phyloP scores from a whole-genome alignment of 176 grass and related monocot genomes.

The Themeda triandra region DNA sequence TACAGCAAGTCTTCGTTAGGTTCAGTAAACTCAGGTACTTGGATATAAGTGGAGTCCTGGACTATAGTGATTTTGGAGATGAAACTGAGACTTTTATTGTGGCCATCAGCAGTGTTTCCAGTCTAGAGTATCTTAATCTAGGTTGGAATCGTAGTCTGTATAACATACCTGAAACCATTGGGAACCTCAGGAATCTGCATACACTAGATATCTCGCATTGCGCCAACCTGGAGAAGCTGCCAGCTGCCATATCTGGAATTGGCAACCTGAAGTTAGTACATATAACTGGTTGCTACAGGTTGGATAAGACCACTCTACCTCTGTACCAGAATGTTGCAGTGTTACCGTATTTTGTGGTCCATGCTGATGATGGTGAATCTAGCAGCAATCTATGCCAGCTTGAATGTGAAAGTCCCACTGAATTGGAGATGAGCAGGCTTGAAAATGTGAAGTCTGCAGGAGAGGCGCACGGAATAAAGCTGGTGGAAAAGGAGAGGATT shows the following conservation, averaged over 20 bases:
- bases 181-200: background rate
- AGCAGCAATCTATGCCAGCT: background rate
- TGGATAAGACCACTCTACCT: background rate
- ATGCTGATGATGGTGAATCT: background rate
- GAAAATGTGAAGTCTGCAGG: background rate
- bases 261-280: background rate
- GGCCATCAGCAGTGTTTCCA: no score
- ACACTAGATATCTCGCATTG: background rate
- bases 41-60: no score
- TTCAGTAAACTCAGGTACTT: no score
- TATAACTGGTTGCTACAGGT: rapidly evolving
- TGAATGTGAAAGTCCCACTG: background rate
- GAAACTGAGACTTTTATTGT: no score
- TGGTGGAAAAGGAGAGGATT: background rate
- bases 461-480: background rate
- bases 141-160: background rate
- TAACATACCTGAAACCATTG: background rate
- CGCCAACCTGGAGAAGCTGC: background rate
- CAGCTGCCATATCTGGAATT: background rate
- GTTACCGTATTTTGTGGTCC: background rate
- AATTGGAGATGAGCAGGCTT: background rate
- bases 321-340: background rate
- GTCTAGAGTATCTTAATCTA: background rate
- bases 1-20: no score
- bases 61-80: no score